Base-by-base conservation (phyloP, 164 flowering plant species). In the Vitis amurensis region DNA sequence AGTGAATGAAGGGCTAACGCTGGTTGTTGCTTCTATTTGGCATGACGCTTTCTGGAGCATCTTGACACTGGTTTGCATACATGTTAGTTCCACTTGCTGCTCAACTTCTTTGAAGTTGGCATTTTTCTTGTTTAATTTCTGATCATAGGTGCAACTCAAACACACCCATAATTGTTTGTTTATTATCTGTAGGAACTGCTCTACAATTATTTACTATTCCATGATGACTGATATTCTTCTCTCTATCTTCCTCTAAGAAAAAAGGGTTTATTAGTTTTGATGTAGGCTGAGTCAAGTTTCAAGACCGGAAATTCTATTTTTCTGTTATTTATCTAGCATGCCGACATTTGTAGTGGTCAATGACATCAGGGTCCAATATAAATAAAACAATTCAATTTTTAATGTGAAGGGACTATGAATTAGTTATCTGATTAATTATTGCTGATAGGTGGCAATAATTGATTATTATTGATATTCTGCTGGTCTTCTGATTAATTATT, bases 1-100 rank as follows among this genome's bases (percentile, higher is more conserved):
- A 44, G 94, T 87, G 61, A 92, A 89, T 64, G 99, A 96, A 82
- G 99, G 98, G 50, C 82, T 96, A 51, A 79, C 92, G 85, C 83
- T 92, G 72, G 78, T 83, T 65, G 76, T 89, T 68, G 85, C 91
- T 61, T 76, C 88, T 65, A 68, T 91, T 31, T 87, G 91, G 83
- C 83, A 78, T 78, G 83, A 93, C 58, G 52, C 85, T 31, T 92
- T 84, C 80, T 82, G 89, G 88, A 87, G 90, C 71, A 76, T 82
- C 77, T 73, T 96, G 81, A 87, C 85, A 11, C 77, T 92, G 57
- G 73, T 88, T 15, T 86, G 73, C 52, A 50, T 83, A 61, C 95
- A 96, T 69, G 99, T 93, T 63, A 84, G 92, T 87, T 50, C 50
- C 72, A n/a, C 59, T 59, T 49, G n/a, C 63, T 31, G 9, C 52